Percentiles rank a stretch among this genome's conserved stretches.
Conservation (phyloP, 768 basidiomycete species). For the Agrocybe praecox region DNA sequence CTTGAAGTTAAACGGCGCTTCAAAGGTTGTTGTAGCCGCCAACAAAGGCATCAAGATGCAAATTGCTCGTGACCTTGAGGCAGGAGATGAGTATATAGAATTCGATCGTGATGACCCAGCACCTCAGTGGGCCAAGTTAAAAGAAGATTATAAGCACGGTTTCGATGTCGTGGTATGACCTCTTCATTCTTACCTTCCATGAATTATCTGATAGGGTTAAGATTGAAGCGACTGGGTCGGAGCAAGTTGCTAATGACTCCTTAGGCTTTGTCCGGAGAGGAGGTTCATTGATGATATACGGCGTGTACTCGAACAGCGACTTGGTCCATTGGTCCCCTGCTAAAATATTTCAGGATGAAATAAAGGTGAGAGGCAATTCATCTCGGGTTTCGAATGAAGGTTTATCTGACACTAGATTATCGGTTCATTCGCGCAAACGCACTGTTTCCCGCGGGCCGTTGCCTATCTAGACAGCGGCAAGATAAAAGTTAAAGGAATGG, state of each 20-base stretch:
- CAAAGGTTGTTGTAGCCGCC: constrained; percentile 78
- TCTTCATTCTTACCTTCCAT: background rate
- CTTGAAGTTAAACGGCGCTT: constrained; percentile 84
- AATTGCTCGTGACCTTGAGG: constrained; percentile 76
- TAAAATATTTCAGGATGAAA: constrained; percentile 77
- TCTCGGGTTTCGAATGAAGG: background rate
- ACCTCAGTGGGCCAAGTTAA: constrained; percentile 77
- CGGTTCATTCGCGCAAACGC: constrained; percentile 87
- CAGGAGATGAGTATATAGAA: constrained; percentile 84
- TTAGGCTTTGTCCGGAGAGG: constrained; percentile 91
- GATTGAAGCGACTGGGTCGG: constrained; percentile 67
- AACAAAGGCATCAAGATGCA: constrained; percentile 92
- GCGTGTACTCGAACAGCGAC: constrained; percentile 87
- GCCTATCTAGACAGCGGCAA: constrained; percentile 88
- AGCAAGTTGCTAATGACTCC: constrained; percentile 80
- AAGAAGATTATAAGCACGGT: constrained; percentile 79
- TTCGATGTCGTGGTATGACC: constrained; percentile 74
- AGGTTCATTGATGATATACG: constrained; percentile 86
- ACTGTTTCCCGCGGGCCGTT: constrained; percentile 89
- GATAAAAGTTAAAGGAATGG: constrained; percentile 77
- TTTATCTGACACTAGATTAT: constrained; percentile 60
- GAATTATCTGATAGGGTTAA: constrained; percentile 7
- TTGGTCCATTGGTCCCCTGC: constrained; percentile 84
- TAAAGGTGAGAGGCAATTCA: constrained; percentile 31
- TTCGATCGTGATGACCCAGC: constrained; percentile 75